These are phyloP conservation scores for Phytophthora brassicae DNA, from an alignment of 352 stramenopile species.

Conservation along the genomic window DNA sequence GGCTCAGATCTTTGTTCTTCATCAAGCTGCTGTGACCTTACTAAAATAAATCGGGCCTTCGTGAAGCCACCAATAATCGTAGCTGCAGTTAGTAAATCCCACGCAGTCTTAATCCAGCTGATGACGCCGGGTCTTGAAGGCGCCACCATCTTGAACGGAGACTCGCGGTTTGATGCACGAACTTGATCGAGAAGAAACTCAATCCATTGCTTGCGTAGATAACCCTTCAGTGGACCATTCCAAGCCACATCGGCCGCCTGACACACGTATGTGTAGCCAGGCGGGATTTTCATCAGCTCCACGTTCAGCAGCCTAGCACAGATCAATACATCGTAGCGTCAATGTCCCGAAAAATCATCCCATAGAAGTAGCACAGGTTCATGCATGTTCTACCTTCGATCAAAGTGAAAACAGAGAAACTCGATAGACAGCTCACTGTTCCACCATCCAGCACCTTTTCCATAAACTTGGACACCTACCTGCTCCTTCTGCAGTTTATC, in stretches of 20 bases:
- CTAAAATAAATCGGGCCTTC: neutral
- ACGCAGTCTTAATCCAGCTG: neutral
- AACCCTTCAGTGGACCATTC: slow-evolving; percentile 16
- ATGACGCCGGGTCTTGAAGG: neutral
- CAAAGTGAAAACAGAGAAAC: too few relatives aligned
- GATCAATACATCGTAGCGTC: too few relatives aligned
- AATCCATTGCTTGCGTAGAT: neutral
- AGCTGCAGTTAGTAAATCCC: neutral
- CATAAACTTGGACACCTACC: too few relatives aligned
- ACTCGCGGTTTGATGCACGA: neutral
- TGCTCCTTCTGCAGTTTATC: too few relatives aligned
- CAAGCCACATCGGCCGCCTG: slow-evolving; percentile 16
- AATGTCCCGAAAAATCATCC: too few relatives aligned
- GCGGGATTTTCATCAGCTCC: slow-evolving; percentile 1
- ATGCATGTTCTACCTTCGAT: too few relatives aligned
- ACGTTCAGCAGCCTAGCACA: too few relatives aligned
- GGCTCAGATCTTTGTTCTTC: too few relatives aligned
- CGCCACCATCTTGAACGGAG: neutral
- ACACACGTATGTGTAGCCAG: slow-evolving; percentile 6
- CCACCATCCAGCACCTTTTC: too few relatives aligned
- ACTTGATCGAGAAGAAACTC: neutral
- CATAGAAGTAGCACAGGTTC: too few relatives aligned
- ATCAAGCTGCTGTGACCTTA: too few relatives aligned
- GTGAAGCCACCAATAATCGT: neutral
- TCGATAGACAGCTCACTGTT: too few relatives aligned